Conservation (phyloP, 441 rosid genomes). For the Sinapis alba region DNA sequence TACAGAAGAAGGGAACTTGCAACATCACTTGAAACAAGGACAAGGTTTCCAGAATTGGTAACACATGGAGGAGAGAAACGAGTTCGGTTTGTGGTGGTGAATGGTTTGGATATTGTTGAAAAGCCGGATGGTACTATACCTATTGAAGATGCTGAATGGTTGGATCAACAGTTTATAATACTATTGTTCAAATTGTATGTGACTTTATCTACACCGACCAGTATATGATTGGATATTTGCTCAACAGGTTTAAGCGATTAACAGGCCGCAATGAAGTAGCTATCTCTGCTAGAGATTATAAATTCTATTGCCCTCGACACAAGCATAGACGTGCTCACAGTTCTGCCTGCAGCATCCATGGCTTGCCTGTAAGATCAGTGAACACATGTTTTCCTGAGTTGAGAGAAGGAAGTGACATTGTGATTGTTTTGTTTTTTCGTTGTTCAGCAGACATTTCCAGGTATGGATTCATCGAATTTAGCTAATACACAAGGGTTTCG, state of each 20-base stretch:
- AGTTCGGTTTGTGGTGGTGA: conserved; percentile 93
- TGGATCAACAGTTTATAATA: conserved; percentile 18
- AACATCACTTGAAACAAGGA: conserved; percentile 89
- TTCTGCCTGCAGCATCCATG: conserved; percentile 55
- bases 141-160: conserved; percentile 89
- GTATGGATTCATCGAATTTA: conserved; percentile 59
- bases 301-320: conserved; percentile 92
- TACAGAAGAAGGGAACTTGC: conserved; percentile 95
- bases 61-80: conserved; percentile 96
- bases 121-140: conserved; percentile 66
- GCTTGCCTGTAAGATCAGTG: conserved; percentile 61
- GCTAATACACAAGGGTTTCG: neutral
- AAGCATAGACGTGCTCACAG: conserved; percentile 68
- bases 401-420: conserved; percentile 4
- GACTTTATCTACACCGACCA: neutral
- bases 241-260: conserved; percentile 74
- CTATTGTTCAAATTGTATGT: neutral
- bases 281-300: conserved; percentile 73
- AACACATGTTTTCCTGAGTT: neutral
- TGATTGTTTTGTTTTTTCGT: neutral
- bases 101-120: conserved; percentile 91
- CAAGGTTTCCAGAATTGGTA: conserved; percentile 91
- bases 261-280: conserved; percentile 87
- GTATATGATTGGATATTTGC: conserved; percentile 11
- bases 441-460: conserved; percentile 57